A percentile compares a stretch with the other conserved stretches of the same genome.
These are phyloP conservation scores for Trametes hirsuta DNA, from an alignment of 1,284 basidiomycete genomes.

Conservation along the genomic window DNA sequence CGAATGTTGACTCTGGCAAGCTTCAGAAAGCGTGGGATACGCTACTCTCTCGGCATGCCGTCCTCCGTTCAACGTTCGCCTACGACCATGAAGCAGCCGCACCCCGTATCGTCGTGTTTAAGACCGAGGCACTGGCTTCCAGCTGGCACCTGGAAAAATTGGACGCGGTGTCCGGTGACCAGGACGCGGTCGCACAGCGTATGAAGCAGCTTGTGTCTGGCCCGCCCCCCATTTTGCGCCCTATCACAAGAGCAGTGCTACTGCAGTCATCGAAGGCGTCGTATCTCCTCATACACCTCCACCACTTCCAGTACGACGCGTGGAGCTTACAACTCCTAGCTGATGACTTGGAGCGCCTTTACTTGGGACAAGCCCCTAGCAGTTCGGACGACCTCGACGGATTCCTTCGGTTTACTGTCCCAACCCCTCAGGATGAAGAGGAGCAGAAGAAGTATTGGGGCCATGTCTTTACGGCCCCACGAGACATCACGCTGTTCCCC, in stretches of 20 bases:
- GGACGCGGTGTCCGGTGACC: conserved; percentile 5
- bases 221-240: conserved; percentile 38
- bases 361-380: conserved; percentile 32
- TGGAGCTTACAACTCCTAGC: conserved; percentile 50
- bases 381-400: conserved; percentile 36
- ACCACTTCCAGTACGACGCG: conserved; percentile 57
- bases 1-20: conserved; percentile 33
- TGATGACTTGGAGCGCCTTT: conserved; percentile 44
- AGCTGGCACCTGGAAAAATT: conserved; percentile 29
- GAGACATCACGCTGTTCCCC: conserved; percentile 39
- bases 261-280: conserved; percentile 31
- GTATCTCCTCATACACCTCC: conserved; percentile 48
- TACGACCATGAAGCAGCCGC: conserved; percentile 30
- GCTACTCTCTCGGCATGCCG: conserved; percentile 41
- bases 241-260: conserved; percentile 41
- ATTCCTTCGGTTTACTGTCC: conserved; percentile 37
- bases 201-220: conserved; percentile 40
- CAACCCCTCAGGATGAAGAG: conserved; percentile 28
- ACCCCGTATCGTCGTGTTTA: conserved; percentile 44
- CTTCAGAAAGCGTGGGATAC: conserved; percentile 43
- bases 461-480: conserved; percentile 35
- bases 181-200: conserved; percentile 30
- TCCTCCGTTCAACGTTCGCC: conserved; percentile 49
- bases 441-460: conserved; percentile 47
- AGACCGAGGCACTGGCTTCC: conserved; percentile 26